Percentiles rank a stretch among this genome's conserved stretches.
Conservation (phyloP, 306 rosid species). For the Comarum palustre region DNA sequence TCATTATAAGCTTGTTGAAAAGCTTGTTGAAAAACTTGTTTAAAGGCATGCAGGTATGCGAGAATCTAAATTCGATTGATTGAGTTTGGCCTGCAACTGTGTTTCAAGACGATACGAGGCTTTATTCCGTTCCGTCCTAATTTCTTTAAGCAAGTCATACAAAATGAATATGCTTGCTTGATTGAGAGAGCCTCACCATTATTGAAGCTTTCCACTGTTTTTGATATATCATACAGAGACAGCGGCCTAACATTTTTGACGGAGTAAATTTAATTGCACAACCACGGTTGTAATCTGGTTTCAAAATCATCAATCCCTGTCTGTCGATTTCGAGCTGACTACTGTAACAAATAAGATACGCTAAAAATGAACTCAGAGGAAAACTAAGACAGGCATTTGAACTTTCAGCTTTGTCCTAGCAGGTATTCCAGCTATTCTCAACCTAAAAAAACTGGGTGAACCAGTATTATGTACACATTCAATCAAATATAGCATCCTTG, state of each 20-base stretch:
- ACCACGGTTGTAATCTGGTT: background rate
- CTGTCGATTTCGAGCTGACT: background rate
- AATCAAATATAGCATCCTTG: background rate
- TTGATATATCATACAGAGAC: background rate
- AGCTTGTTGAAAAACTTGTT: background rate
- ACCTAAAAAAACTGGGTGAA: background rate
- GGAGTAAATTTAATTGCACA: too few species aligned
- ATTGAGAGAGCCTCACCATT: background rate
- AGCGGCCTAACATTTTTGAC: background rate
- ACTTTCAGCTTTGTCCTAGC: background rate
- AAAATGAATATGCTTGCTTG: background rate
- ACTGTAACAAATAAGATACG: background rate
- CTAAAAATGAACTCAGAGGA: background rate
- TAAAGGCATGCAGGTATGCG: background rate
- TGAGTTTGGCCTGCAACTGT: background rate
- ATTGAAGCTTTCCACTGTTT: background rate
- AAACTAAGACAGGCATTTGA: background rate
- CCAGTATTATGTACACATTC: background rate
- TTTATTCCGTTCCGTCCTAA: background rate
- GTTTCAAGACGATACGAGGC: background rate
- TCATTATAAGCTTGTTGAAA: constrained; percentile 4
- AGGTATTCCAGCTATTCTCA: background rate
- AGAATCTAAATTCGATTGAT: background rate
- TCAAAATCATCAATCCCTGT: background rate
- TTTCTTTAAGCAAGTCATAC: background rate